phyloP scores from a whole-genome alignment of 768 basidiomycete genomes.

The Rubroboletus satanas region DNA sequence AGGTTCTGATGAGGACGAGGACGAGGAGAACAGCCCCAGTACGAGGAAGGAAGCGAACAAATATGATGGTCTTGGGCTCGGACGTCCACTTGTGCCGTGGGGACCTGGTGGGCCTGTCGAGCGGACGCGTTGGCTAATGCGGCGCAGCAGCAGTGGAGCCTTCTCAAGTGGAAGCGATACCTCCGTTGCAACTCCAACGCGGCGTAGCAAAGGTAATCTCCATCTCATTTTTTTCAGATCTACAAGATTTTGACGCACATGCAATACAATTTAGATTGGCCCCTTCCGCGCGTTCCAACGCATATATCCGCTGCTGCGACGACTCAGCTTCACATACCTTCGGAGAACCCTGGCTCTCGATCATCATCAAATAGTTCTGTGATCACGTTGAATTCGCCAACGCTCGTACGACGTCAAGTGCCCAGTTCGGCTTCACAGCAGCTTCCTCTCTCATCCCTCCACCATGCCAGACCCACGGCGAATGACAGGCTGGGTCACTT shows the following conservation, averaged over 20 bases:
- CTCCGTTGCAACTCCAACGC: slow-evolving; percentile 61
- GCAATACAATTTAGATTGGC: slow-evolving; percentile 44
- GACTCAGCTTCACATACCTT: slow-evolving; percentile 33
- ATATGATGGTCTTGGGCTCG: slow-evolving; percentile 65
- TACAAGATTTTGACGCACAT: neutral
- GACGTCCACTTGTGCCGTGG: slow-evolving; percentile 42
- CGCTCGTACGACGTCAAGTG: slow-evolving; percentile 34
- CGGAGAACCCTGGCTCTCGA: slow-evolving; percentile 51
- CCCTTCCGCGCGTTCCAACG: slow-evolving; percentile 45
- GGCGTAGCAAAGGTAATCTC: slow-evolving; percentile 46
- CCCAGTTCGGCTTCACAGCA: slow-evolving; percentile 24
- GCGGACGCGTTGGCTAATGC: slow-evolving; percentile 60
- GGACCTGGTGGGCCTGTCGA: slow-evolving; percentile 34
- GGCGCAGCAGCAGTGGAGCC: slow-evolving; percentile 77
- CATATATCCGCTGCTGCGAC: slow-evolving; percentile 48
- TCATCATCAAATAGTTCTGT: slow-evolving; percentile 54
- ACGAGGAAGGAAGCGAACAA: slow-evolving; percentile 45
- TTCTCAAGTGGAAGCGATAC: slow-evolving; percentile 75
- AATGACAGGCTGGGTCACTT: slow-evolving; percentile 64
- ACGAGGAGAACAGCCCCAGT: slow-evolving; percentile 62
- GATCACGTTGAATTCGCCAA: slow-evolving; percentile 45
- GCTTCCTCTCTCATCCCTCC: slow-evolving; percentile 21
- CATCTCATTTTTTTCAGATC: slow-evolving; percentile 35
- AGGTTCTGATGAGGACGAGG: slow-evolving; percentile 60
- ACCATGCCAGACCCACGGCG: slow-evolving; percentile 29